phyloP scores from a whole-genome alignment of 2,329 filamentous ascomycete species.

The Exserohilum rostratum region DNA sequence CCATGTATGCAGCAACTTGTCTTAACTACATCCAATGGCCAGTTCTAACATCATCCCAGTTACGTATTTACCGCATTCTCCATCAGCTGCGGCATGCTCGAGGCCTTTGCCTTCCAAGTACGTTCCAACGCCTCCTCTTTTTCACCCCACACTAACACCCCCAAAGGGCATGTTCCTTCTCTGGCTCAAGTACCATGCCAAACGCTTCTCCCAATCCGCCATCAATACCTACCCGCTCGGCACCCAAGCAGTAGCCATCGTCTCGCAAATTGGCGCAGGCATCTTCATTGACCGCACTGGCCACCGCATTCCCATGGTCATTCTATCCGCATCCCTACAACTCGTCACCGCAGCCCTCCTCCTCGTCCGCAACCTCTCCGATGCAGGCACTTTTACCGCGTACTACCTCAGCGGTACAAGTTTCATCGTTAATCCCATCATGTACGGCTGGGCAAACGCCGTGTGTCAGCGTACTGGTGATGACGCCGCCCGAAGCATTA shows the following conservation, averaged over 20 bases:
- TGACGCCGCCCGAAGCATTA: slow-evolving; percentile 50
- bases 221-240: slow-evolving; percentile 65
- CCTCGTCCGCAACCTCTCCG: slow-evolving; percentile 38
- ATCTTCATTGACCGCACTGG: slow-evolving; percentile 46
- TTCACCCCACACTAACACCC: neutral
- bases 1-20: slow-evolving; percentile 14
- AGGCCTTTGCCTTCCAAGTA: slow-evolving; percentile 38
- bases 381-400: slow-evolving; percentile 43
- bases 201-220: slow-evolving; percentile 48
- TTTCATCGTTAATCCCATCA: slow-evolving; percentile 48
- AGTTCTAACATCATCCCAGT: slow-evolving; percentile 21
- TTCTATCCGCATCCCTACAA: slow-evolving; percentile 40
- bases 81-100: slow-evolving; percentile 39
- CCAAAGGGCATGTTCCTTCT: slow-evolving; percentile 29
- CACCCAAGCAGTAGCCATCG: slow-evolving; percentile 62
- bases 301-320: slow-evolving; percentile 40
- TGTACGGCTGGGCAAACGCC: slow-evolving; percentile 49
- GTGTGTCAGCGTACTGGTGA: slow-evolving; percentile 48
- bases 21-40: neutral
- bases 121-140: neutral
- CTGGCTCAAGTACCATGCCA: slow-evolving; percentile 25
- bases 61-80: slow-evolving; percentile 50
- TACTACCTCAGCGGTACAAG: slow-evolving; percentile 46
- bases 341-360: slow-evolving; percentile 41
- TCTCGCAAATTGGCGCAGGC: slow-evolving; percentile 50